Conservation (phyloP, 2,329 filamentous ascomycete species). For the Pseudocercospora macadamiae region DNA sequence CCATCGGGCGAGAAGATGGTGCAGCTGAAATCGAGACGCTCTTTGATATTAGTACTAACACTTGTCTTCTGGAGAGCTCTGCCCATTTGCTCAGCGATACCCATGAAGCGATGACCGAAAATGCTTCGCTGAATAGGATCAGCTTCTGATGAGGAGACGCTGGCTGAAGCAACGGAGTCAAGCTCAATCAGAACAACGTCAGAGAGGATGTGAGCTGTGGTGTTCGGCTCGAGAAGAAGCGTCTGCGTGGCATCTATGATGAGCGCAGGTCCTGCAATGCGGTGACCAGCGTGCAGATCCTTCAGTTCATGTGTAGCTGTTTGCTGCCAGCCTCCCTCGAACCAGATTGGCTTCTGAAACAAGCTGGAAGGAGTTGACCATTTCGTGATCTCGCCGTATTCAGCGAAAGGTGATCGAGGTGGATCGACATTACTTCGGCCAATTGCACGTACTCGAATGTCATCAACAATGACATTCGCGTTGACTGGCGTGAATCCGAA, state of each 20-base stretch:
- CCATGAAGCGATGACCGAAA: conserved; percentile 62
- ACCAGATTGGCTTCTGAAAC: conserved; percentile 12
- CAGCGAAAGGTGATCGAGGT: conserved; percentile 17
- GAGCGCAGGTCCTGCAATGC: conserved; percentile 37
- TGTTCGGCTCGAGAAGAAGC: conserved; percentile 45
- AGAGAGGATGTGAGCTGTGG: conserved; percentile 42
- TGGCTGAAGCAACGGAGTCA: conserved; percentile 20
- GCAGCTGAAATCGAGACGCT: conserved; percentile 49
- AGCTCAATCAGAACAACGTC: conserved; percentile 46
- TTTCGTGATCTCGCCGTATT: conserved; percentile 48
- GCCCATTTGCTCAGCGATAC: conserved; percentile 63
- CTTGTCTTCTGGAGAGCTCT: conserved; percentile 59
- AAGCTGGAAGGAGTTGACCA: conserved; percentile 29
- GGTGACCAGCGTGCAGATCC: conserved; percentile 24
- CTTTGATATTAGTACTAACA: conserved; percentile 55
- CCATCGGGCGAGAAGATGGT: conserved; percentile 48
- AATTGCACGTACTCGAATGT: conserved; percentile 36
- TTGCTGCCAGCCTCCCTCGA: conserved; percentile 24
- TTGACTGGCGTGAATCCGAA: conserved; percentile 45
- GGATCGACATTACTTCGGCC: conserved; percentile 24
- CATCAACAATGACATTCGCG: conserved; percentile 45
- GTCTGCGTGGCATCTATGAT: conserved; percentile 50
- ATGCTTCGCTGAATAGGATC: conserved; percentile 59
- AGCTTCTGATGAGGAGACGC: conserved; percentile 29
- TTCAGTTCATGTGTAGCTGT: conserved; percentile 34